phyloP scores from a whole-genome alignment of 148 eudicot species.

The Euryodendron excelsum region DNA sequence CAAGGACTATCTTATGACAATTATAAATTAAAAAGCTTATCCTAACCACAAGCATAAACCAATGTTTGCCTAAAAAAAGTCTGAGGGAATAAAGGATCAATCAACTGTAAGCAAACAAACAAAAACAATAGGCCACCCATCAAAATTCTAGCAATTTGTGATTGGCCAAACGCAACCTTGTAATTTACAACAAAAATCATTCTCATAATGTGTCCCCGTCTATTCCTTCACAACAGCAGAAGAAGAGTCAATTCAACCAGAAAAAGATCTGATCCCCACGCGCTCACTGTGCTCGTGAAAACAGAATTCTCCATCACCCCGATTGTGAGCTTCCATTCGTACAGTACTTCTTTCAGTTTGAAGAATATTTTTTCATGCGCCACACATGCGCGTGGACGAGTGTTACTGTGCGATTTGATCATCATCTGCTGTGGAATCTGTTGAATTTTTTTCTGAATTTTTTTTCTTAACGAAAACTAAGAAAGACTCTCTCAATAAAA shows the following conservation, averaged over 20 bases:
- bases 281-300: neutral
- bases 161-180: neutral
- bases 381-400: too few relatives aligned
- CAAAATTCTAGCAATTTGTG: constrained; percentile 5
- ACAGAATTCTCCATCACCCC: too few relatives aligned
- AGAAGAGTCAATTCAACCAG: neutral
- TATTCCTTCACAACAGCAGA: neutral
- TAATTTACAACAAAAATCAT: too few relatives aligned
- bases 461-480: too few relatives aligned
- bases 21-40: neutral
- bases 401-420: too few relatives aligned
- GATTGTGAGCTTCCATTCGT: too few relatives aligned
- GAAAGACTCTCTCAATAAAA: too few relatives aligned
- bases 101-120: neutral
- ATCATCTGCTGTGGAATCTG: neutral
- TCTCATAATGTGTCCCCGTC: neutral
- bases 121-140: neutral
- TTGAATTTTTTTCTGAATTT: constrained; percentile 1
- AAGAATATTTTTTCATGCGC: too few relatives aligned
- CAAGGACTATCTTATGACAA: neutral
- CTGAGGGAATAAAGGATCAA: neutral
- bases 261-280: neutral
- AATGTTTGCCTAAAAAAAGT: neutral
- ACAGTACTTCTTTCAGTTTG: too few relatives aligned
- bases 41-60: neutral